A percentile compares a stretch with the other conserved stretches of the same genome.
Conservation (phyloP, 805 yeast species). For the Yarrowia sp. region DNA sequence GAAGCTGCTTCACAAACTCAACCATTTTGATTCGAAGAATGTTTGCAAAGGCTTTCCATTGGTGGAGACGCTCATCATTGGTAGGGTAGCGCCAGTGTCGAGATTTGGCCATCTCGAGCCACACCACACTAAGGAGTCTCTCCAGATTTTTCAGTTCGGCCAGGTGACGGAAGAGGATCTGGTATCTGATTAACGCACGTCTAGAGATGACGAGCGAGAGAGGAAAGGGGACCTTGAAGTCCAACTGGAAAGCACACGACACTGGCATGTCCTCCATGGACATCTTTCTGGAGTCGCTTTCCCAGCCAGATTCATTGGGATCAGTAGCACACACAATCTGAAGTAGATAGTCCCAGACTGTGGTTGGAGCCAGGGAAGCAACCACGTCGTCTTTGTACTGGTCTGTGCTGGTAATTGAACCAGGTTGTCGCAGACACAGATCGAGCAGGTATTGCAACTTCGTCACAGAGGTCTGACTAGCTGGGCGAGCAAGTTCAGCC, state of each 20-base stretch:
- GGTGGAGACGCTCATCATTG: constrained; percentile 42
- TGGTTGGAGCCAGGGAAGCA: constrained; percentile 36
- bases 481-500: constrained; percentile 50
- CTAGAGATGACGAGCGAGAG: constrained; percentile 68
- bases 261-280: constrained; percentile 9
- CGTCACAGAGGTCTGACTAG: constrained; percentile 33
- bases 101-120: constrained; percentile 66
- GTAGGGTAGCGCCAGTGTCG: constrained; percentile 61
- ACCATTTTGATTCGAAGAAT: constrained; percentile 48
- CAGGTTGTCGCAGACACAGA: constrained; percentile 41
- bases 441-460: constrained; percentile 41
- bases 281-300: constrained; percentile 4
- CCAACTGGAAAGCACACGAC: constrained; percentile 39
- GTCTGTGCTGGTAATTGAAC: constrained; percentile 40
- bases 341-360: constrained; percentile 39
- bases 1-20: constrained; percentile 53
- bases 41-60: constrained; percentile 44
- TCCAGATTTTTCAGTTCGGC: constrained; percentile 61
- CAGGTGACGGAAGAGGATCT: constrained; percentile 70
- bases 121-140: constrained; percentile 56
- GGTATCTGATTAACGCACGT: constrained; percentile 72
- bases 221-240: constrained; percentile 71
- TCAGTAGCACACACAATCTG: constrained; percentile 33
- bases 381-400: constrained; percentile 39
- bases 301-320: constrained; percentile 9